Evolutionary conservation across 192 early-diverging fungal species (phyloP).

Genomic region (Phycomyces blakesleeanus): DNA sequence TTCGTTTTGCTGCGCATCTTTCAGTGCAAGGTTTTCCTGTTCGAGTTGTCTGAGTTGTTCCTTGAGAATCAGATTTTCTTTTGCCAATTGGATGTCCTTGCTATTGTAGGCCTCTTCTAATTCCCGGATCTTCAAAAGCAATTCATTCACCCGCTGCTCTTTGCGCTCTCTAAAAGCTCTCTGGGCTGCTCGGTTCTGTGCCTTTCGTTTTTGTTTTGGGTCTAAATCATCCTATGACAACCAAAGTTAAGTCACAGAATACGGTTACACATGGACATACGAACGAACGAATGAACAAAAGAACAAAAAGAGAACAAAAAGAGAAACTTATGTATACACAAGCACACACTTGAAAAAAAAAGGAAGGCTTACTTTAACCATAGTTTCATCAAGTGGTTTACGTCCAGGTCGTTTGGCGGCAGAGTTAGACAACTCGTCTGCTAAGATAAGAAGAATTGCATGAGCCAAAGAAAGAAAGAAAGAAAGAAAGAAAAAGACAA

Average conservation of each 20-base stretch:
- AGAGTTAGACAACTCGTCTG: conserved; percentile 2
- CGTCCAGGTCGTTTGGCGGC: conserved; percentile 26
- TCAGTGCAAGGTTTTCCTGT: conserved; percentile 54
- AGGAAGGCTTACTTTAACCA: background rate
- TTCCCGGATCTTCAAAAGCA: conserved; percentile 72
- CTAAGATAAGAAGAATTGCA: background rate
- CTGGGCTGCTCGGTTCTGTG: conserved; percentile 37
- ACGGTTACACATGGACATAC: background rate
- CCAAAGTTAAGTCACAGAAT: background rate
- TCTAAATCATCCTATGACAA: conserved; percentile 16
- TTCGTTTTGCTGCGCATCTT: conserved; percentile 52
- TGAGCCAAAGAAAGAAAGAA: background rate
- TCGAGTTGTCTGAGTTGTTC: conserved; percentile 49
- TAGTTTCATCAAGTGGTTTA: conserved; percentile 28
- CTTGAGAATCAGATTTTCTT: conserved; percentile 52
- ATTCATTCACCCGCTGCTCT: conserved; percentile 76
- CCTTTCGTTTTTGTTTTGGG: conserved; percentile 38
- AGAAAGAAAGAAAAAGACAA: background rate
- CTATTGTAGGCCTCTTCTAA: conserved; percentile 55
- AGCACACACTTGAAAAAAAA: too few relatives aligned
- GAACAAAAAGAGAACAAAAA: too few relatives aligned
- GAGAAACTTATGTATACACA: too few relatives aligned
- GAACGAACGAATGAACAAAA: too few relatives aligned
- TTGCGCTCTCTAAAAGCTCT: conserved; percentile 67
- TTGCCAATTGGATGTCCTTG: conserved; percentile 40